Evolutionary conservation across 169 alveolate genomes (phyloP).

Genomic region (Perkinsus chesapeaki): DNA sequence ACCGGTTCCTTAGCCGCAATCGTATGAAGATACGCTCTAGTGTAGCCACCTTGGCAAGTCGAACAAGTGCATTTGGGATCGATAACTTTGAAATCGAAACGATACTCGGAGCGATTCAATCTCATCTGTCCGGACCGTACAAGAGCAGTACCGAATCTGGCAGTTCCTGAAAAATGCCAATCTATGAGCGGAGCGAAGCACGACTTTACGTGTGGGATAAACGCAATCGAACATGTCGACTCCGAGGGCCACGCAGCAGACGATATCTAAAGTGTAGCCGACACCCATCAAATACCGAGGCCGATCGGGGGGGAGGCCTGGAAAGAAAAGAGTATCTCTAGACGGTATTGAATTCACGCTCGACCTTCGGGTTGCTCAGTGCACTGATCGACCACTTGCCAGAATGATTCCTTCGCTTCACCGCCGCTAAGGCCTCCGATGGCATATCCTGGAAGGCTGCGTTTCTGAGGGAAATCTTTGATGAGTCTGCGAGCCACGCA

Average conservation of each 20-base stretch:
- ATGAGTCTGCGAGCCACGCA: too few species aligned
- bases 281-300: constrained; percentile 98
- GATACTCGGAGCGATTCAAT: constrained; percentile 49
- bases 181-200: not conserved
- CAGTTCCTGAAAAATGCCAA: constrained; percentile 55
- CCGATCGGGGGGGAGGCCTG: constrained; percentile 57
- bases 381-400: constrained; percentile 78
- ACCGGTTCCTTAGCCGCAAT: constrained; percentile 47
- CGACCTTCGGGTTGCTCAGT: constrained; percentile 34
- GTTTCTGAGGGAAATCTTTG: constrained; percentile 24
- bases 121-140: constrained; percentile 54
- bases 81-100: constrained; percentile 71
- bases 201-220: constrained; percentile 80
- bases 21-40: constrained; percentile 76
- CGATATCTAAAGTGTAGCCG: constrained; percentile 93
- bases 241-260: constrained; percentile 92
- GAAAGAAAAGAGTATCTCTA: not conserved
- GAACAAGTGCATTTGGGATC: constrained; percentile 83
- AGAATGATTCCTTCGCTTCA: constrained; percentile 87
- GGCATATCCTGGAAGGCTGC: constrained; percentile 93
- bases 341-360: too few species aligned
- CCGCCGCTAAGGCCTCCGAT: constrained; percentile 99
- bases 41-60: constrained; percentile 74
- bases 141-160: constrained; percentile 93
- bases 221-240: constrained; percentile 99